Percentiles rank a stretch among this genome's conserved stretches.
phyloP scores from a whole-genome alignment of 169 alveolate species.

The Nephromyces sp. region DNA sequence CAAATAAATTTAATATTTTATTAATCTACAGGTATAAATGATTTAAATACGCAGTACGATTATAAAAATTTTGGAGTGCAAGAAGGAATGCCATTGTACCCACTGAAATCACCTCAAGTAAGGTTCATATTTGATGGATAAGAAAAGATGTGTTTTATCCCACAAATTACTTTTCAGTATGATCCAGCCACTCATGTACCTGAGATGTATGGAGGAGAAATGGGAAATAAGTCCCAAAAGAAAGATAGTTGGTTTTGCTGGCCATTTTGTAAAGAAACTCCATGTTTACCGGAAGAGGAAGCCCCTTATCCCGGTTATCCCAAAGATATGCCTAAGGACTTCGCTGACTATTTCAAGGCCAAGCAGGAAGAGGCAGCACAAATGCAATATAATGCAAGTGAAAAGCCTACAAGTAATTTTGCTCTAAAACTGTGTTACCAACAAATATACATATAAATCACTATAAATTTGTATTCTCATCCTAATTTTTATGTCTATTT shows the following conservation, averaged over 20 bases:
- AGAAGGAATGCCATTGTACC: neutral
- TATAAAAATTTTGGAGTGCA: too few species aligned
- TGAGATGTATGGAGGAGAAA: constrained; percentile 8
- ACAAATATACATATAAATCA: too few species aligned
- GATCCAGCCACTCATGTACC: constrained; percentile 2
- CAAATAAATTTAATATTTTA: too few species aligned
- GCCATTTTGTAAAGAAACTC: constrained; percentile 31
- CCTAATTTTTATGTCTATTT: neutral
- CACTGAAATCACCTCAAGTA: neutral
- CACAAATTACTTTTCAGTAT: neutral
- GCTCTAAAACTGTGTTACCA: too few species aligned
- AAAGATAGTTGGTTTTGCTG: constrained; percentile 46
- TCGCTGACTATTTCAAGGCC: constrained; percentile 46
- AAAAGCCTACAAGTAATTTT: too few species aligned
- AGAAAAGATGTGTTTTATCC: too few species aligned
- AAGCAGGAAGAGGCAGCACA: neutral
- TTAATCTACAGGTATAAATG: too few species aligned
- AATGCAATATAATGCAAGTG: neutral
- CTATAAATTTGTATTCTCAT: neutral
- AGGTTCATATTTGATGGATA: too few species aligned
- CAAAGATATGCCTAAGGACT: constrained; percentile 47
- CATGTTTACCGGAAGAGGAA: constrained; percentile 12
- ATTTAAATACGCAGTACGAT: too few species aligned
- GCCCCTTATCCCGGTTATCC: constrained; percentile 39
- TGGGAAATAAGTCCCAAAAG: constrained; percentile 23